phyloP scores from a whole-genome alignment of 2,329 filamentous ascomycete genomes.

The Stagonosporopsis tanaceti region DNA sequence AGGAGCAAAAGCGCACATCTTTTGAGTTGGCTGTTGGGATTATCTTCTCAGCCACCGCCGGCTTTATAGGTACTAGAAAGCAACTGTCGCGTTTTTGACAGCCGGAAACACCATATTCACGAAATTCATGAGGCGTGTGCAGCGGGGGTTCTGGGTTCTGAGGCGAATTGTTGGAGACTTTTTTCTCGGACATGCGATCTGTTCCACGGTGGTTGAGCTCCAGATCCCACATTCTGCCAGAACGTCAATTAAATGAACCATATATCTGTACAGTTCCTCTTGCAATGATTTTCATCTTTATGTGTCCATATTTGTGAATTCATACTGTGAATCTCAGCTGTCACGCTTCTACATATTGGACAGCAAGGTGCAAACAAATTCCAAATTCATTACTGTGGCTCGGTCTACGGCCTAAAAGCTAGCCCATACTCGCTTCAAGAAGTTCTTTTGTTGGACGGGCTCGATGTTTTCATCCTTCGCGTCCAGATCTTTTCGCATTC shows the following conservation, averaged over 20 bases:
- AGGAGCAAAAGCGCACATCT: not conserved
- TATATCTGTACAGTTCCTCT: not conserved
- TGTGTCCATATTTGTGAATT: not conserved
- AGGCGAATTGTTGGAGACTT: not conserved
- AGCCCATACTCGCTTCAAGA: constrained; percentile 24
- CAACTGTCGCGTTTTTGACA: too few species aligned
- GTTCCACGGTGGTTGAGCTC: not conserved
- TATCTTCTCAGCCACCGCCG: too few species aligned
- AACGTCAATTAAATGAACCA: not conserved
- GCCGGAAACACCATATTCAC: too few species aligned
- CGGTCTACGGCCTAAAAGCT: constrained; percentile 15
- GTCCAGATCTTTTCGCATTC: constrained; percentile 50
- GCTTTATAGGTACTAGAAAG: not conserved
- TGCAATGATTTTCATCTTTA: not conserved
- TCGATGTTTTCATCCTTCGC: constrained; percentile 23
- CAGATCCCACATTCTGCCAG: not conserved
- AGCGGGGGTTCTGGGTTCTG: not conserved
- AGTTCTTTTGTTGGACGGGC: constrained; percentile 21
- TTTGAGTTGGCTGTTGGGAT: not conserved
- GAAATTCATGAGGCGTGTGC: too few species aligned
- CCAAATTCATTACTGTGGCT: not conserved
- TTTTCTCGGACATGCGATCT: not conserved
- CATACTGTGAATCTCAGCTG: not conserved
- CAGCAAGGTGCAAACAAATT: not conserved
- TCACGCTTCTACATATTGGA: not conserved